These are phyloP conservation scores for Pseudonectria buxi DNA, from an alignment of 2,329 filamentous ascomycete species.

Conservation along the genomic window DNA sequence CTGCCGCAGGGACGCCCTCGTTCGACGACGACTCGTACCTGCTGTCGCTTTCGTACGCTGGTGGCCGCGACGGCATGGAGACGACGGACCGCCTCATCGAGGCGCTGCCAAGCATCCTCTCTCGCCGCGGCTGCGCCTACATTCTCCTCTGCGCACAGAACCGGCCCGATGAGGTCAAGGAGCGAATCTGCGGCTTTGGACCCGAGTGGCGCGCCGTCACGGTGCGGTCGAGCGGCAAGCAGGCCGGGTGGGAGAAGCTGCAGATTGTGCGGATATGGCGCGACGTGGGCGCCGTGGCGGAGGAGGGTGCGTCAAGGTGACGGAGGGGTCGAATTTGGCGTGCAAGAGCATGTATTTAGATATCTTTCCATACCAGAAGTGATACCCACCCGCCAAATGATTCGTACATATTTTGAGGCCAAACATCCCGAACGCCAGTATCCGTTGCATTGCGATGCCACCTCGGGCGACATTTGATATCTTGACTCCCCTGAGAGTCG, in stretches of 20 bases:
- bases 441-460: slow-evolving; percentile 23
- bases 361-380: slow-evolving; percentile 25
- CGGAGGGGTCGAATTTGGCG: slow-evolving; percentile 4
- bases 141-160: slow-evolving; percentile 88
- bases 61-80: slow-evolving; percentile 88
- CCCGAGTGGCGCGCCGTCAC: slow-evolving; percentile 64
- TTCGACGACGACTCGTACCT: slow-evolving; percentile 81
- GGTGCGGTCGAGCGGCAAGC: slow-evolving; percentile 75
- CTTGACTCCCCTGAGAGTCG: slow-evolving; percentile 11
- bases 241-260: slow-evolving; percentile 91
- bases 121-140: slow-evolving; percentile 71
- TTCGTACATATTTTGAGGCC: slow-evolving; percentile 24
- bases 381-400: slow-evolving; percentile 22
- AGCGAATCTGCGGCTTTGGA: slow-evolving; percentile 47
- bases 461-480: slow-evolving; percentile 8
- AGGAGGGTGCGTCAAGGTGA: background rate
- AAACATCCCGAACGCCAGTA: slow-evolving; percentile 31
- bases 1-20: slow-evolving; percentile 28
- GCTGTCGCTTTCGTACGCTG: slow-evolving; percentile 80
- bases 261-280: slow-evolving; percentile 84
- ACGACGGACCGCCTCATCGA: slow-evolving; percentile 74
- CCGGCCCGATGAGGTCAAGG: slow-evolving; percentile 67
- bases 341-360: slow-evolving; percentile 25
- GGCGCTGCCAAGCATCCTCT: slow-evolving; percentile 58
- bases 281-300: slow-evolving; percentile 22